Percentiles rank a stretch among this genome's conserved stretches.
Evolutionary conservation across 192 early-diverging fungal genomes (phyloP).

Genomic region (Gamsiella multidivaricata): DNA sequence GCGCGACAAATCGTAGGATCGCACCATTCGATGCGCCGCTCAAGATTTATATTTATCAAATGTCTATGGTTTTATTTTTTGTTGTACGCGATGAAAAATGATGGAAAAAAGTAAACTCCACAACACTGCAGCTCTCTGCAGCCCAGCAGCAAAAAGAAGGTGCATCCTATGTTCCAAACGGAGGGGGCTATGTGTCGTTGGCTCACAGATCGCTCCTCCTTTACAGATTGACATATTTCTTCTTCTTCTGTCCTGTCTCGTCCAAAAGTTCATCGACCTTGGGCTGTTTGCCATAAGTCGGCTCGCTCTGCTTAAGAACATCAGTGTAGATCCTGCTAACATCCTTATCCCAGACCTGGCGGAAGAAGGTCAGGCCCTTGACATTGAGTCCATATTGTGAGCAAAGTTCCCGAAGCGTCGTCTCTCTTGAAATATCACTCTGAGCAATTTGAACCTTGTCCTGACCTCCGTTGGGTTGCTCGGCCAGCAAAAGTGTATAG

Average conservation of each 20-base stretch:
- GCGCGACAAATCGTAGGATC: too few species aligned
- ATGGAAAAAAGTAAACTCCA: too few species aligned
- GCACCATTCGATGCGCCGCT: too few species aligned
- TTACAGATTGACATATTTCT: slow-evolving; percentile 48
- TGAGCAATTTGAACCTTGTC: slow-evolving; percentile 59
- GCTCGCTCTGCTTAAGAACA: slow-evolving; percentile 60
- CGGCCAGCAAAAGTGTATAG: slow-evolving; percentile 72
- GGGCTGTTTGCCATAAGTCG: slow-evolving; percentile 64
- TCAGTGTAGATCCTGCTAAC: slow-evolving; percentile 64
- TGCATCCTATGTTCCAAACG: too few species aligned
- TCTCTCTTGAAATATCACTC: slow-evolving; percentile 30
- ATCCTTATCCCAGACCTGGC: slow-evolving; percentile 65
- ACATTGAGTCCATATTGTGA: slow-evolving; percentile 53
- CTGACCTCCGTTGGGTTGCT: slow-evolving; percentile 69
- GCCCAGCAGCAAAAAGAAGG: too few species aligned
- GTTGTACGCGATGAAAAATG: too few species aligned
- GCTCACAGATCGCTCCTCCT: too few species aligned
- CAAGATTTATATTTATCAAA: too few species aligned
- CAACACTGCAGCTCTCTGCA: too few species aligned
- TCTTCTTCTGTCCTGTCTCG: slow-evolving; percentile 53
- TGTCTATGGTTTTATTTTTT: too few species aligned
- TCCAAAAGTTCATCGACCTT: slow-evolving; percentile 61
- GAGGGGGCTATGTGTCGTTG: too few species aligned
- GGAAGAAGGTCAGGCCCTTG: slow-evolving; percentile 65
- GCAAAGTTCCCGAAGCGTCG: slow-evolving; percentile 49